Conservation (phyloP, 1,284 basidiomycete genomes). For the Cryptococcus sp. region DNA sequence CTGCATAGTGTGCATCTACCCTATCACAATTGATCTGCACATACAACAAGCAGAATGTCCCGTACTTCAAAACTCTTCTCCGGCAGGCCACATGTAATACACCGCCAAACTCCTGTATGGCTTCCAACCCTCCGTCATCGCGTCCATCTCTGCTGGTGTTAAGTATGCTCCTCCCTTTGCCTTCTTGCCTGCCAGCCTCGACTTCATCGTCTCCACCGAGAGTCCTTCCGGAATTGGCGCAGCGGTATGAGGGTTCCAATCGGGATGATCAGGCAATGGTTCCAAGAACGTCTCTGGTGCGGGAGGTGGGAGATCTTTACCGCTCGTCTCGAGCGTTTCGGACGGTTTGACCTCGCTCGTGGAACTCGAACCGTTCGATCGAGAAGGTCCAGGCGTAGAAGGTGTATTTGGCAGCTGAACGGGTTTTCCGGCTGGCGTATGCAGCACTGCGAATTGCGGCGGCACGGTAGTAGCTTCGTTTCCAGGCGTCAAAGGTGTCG, state of each 20-base stretch:
- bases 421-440: constrained; percentile 6
- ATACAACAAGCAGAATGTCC: neutral
- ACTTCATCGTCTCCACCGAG: constrained; percentile 57
- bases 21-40: neutral
- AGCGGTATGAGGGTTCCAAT: neutral
- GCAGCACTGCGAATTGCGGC: constrained; percentile 7
- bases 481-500: constrained; percentile 22
- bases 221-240: constrained; percentile 59
- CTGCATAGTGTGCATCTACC: neutral
- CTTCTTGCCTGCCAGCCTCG: constrained; percentile 69
- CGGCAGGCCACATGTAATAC: constrained; percentile 46
- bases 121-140: constrained; percentile 66
- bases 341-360: constrained; percentile 1
- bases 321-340: constrained; percentile 15
- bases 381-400: constrained; percentile 2
- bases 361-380: neutral
- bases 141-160: constrained; percentile 75
- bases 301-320: constrained; percentile 15
- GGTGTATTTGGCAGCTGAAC: constrained; percentile 17
- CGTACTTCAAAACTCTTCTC: constrained; percentile 22
- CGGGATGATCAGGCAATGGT: constrained; percentile 20
- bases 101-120: constrained; percentile 70
- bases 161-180: constrained; percentile 67
- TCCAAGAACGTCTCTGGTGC: constrained; percentile 31
- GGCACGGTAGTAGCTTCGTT: neutral